Percentiles rank a stretch among this genome's conserved stretches.
Conservation (phyloP, 2,329 filamentous ascomycete genomes). For the Nothopassalora personata region DNA sequence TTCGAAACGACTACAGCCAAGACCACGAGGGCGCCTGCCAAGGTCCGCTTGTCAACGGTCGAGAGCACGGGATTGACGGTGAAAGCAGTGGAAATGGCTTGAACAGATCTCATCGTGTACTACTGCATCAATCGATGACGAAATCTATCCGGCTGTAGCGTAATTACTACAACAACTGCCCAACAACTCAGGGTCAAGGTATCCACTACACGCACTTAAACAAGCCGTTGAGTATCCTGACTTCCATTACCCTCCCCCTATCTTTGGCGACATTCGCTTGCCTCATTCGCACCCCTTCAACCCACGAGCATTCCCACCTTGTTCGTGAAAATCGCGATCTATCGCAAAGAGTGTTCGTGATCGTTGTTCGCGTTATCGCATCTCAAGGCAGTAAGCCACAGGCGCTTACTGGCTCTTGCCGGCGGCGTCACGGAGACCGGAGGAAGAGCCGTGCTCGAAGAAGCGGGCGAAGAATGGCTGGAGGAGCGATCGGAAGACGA, state of each 20-base stretch:
- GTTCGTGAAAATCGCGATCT: background rate
- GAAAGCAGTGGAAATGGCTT: background rate
- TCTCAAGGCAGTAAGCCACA: background rate
- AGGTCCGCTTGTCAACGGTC: background rate
- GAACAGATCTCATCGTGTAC: background rate
- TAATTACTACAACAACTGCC: background rate
- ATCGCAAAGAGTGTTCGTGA: background rate
- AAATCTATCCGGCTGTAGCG: background rate
- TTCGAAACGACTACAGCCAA: background rate
- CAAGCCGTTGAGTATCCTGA: background rate
- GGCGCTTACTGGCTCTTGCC: conserved; percentile 28
- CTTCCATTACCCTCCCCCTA: background rate
- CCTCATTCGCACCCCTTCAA: background rate
- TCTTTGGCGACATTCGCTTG: background rate
- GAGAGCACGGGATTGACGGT: background rate
- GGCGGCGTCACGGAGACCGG: conserved; percentile 65
- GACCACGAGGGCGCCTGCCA: background rate
- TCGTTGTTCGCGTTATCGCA: background rate
- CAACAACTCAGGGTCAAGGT: background rate
- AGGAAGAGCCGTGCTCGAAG: conserved; percentile 68
- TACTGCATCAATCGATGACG: background rate
- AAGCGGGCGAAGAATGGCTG: conserved; percentile 88
- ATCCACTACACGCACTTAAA: background rate
- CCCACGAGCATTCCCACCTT: background rate
- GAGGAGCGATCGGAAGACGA: conserved; percentile 95